Evolutionary conservation across 768 basidiomycete genomes (phyloP).

Genomic region (Tulasnella sp.): DNA sequence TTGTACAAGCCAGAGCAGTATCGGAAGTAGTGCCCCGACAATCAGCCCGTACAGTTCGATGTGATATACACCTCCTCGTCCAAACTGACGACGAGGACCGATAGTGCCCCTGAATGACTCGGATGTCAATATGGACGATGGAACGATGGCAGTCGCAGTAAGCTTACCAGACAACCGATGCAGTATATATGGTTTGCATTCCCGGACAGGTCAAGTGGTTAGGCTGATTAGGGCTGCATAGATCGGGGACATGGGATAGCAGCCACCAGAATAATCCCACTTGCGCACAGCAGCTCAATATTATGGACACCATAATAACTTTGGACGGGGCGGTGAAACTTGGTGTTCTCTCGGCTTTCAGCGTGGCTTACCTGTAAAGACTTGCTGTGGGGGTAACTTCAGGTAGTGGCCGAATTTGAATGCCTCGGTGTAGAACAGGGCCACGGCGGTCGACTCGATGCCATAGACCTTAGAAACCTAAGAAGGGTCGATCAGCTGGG

Average conservation of each 20-base stretch:
- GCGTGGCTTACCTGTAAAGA: conserved; percentile 30
- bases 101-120: conserved; percentile 29
- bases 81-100: conserved; percentile 33
- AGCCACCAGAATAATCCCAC: conserved; percentile 30
- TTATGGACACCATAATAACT: background rate
- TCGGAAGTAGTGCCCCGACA: conserved; percentile 31
- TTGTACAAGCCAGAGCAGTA: conserved; percentile 31
- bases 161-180: conserved; percentile 32
- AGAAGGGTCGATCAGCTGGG: background rate
- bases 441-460: conserved; percentile 23
- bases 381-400: conserved; percentile 35
- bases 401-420: conserved; percentile 37
- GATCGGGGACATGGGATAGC: conserved; percentile 27
- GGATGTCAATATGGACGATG: background rate
- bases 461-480: conserved; percentile 32
- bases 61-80: conserved; percentile 27
- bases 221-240: conserved; percentile 26
- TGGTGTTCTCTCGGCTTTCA: conserved; percentile 24
- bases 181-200: conserved; percentile 25
- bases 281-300: conserved; percentile 20
- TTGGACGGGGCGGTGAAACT: conserved; percentile 10
- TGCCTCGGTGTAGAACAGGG: conserved; percentile 24
- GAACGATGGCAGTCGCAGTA: background rate
- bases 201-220: conserved; percentile 30
- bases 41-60: conserved; percentile 29